phyloP scores from a whole-genome alignment of 2,329 filamentous ascomycete species.

The Trichophyton benhamiae region DNA sequence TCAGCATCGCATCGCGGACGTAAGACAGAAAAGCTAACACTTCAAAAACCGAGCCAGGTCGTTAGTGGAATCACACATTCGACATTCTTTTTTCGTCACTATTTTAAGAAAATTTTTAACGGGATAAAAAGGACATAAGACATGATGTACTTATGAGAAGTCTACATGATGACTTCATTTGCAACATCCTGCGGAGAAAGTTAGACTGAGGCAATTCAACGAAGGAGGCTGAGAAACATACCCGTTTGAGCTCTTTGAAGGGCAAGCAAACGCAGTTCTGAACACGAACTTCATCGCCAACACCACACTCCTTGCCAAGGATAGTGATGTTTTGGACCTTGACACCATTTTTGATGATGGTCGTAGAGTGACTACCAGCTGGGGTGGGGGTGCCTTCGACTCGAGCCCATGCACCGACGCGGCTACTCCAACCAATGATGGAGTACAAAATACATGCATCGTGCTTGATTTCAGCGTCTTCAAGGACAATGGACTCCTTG shows the following conservation, averaged over 20 bases:
- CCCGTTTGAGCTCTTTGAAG: slow-evolving; percentile 94
- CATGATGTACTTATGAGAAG: not conserved
- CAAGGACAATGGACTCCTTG: slow-evolving; percentile 91
- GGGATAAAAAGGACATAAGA: not conserved
- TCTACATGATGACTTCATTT: slow-evolving; percentile 64
- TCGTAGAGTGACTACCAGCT: slow-evolving; percentile 77
- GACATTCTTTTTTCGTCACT: not conserved
- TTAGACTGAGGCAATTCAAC: not conserved
- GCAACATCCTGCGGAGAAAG: slow-evolving; percentile 52
- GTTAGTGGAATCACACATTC: not conserved
- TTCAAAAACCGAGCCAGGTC: not conserved
- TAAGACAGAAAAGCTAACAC: not conserved
- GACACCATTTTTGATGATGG: slow-evolving; percentile 92
- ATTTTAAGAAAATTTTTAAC: too few relatives aligned
- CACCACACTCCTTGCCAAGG: slow-evolving; percentile 85
- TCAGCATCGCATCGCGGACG: not conserved
- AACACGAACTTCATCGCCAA: slow-evolving; percentile 86
- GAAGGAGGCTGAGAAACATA: slow-evolving; percentile 36
- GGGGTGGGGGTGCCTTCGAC: slow-evolving; percentile 91
- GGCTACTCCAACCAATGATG: slow-evolving; percentile 94
- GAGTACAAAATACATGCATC: slow-evolving; percentile 91
- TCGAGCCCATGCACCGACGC: slow-evolving; percentile 92
- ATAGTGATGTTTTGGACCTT: slow-evolving; percentile 99
- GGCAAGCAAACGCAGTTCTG: slow-evolving; percentile 97
- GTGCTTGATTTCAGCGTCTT: slow-evolving; percentile 91